phyloP scores from a whole-genome alignment of 805 yeast species.

The Wickerhamomyces silvicola region DNA sequence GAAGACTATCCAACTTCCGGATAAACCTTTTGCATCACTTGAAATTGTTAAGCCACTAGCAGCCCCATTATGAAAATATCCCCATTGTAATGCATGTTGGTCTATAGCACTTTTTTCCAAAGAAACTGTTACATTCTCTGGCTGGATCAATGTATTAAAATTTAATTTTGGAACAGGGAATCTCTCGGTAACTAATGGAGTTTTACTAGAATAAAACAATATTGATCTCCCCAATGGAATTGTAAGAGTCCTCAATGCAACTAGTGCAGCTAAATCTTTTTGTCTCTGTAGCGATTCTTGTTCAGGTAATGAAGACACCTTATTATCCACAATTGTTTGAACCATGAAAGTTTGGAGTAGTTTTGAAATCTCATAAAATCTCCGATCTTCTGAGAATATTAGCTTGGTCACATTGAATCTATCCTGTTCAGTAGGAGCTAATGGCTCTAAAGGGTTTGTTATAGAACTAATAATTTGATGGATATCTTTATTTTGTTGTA shows the following conservation, averaged over 20 bases:
- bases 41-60: conserved; percentile 79
- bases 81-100: conserved; percentile 62
- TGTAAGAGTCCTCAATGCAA: conserved; percentile 66
- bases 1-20: conserved; percentile 89
- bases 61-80: conserved; percentile 87
- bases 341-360: conserved; percentile 63
- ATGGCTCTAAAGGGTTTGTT: conserved; percentile 37
- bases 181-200: conserved; percentile 79
- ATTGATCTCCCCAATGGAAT: conserved; percentile 78
- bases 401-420: conserved; percentile 59
- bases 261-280: conserved; percentile 50
- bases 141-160: conserved; percentile 57
- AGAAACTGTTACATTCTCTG: conserved; percentile 59
- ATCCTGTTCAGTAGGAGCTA: conserved; percentile 64
- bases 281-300: conserved; percentile 50
- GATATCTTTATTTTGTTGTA: conserved; percentile 33
- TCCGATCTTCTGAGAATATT: conserved; percentile 69
- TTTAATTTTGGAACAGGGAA: conserved; percentile 75
- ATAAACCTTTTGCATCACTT: conserved; percentile 57
- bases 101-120: conserved; percentile 48
- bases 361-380: conserved; percentile 71
- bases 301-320: conserved; percentile 35
- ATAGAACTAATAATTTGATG: conserved; percentile 33
- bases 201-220: conserved; percentile 56
- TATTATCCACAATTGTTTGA: conserved; percentile 40